Evolutionary conservation across 768 basidiomycete species (phyloP).

Genomic region (Cystoderma amianthinum): DNA sequence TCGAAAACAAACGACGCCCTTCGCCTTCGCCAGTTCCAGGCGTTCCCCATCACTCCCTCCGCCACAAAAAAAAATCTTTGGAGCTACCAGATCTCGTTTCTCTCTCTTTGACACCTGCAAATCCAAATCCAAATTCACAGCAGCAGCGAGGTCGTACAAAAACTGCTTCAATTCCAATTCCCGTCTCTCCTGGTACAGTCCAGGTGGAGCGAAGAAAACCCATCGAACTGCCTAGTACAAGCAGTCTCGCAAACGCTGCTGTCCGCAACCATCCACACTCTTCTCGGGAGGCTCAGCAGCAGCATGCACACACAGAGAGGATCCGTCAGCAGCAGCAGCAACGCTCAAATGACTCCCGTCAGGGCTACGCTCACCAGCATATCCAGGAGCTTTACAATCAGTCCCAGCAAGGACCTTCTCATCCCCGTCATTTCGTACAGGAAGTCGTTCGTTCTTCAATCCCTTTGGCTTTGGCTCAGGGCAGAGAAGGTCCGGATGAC

Average conservation of each 20-base stretch:
- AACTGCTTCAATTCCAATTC: conserved; percentile 32
- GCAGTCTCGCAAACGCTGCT: background rate
- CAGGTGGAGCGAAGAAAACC: conserved; percentile 4
- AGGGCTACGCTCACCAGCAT: conserved; percentile 24
- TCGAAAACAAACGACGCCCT: background rate
- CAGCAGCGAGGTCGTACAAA: conserved; percentile 21
- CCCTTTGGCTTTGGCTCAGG: conserved; percentile 40
- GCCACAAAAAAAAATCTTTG: conserved; percentile 65
- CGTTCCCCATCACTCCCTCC: conserved; percentile 51
- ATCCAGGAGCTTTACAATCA: conserved; percentile 40
- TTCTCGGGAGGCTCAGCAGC: conserved; percentile 12
- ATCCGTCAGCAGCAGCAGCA: conserved; percentile 7
- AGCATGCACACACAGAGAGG: conserved; percentile 5
- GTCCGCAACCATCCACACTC: conserved; percentile 13
- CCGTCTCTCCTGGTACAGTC: conserved; percentile 13
- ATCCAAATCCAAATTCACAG: conserved; percentile 7
- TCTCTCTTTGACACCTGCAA: conserved; percentile 17
- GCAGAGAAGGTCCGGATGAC: conserved; percentile 8
- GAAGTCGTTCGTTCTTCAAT: conserved; percentile 62
- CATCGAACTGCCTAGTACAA: background rate
- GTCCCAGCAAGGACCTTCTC: conserved; percentile 14
- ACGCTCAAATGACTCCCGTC: conserved; percentile 12
- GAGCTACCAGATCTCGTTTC: conserved; percentile 67
- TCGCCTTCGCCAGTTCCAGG: conserved; percentile 34
- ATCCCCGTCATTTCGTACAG: conserved; percentile 28